Base-by-base conservation (phyloP, 495 filamentous ascomycete genomes). In the Penicillium longicatenatum region DNA sequence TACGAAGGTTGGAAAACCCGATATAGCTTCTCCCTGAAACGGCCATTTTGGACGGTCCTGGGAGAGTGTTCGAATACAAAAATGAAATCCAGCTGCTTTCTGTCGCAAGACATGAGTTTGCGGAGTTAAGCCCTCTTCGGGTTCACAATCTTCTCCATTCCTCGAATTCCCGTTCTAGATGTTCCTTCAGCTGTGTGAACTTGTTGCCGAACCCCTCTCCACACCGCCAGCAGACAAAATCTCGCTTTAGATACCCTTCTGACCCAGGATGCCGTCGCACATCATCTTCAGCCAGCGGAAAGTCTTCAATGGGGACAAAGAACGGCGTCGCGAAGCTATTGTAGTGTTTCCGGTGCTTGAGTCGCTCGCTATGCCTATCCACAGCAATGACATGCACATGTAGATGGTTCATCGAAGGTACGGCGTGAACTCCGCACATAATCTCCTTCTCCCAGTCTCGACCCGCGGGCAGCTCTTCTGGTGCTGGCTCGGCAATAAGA, bases 291-390 rank as follows among this genome's bases (percentile, higher is more conserved):
- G 77, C 78, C 35, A 97, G 72, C 16, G 94, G 94, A 52, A 96
- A 93, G 50, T 90, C 89, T 19, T 85, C 86, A n/a, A 98, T 60
- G 21, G 79, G 75, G 3, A 97, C 80, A 24, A 98, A 87, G 68
- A 98, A 98, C n/a, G 81, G 79, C 33, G 92, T 96, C 20, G 85
- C 81, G 72, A 98, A 97, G 61, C 86, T 91, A 67, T 92, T 93
- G 73, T 97, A 98, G 75, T 98, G 94, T 67, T 92, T 95, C 53
- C 83, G 75, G 66, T 92, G 86, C 73, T 89, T 90, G 65, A 97
- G 60, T 24, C 76, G 79, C 31, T 86, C 82, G 44, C 86, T 90
- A 53, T 82, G 74, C 68, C 86, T 81, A 70, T 98, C 94, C 30
- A 79, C 72, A 17, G 87, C 86, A 30, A 98, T 69, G 35, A 98